Evolutionary conservation across 169 alveolate species (phyloP).

Genomic region (Cryptosporidium meleagridis): DNA sequence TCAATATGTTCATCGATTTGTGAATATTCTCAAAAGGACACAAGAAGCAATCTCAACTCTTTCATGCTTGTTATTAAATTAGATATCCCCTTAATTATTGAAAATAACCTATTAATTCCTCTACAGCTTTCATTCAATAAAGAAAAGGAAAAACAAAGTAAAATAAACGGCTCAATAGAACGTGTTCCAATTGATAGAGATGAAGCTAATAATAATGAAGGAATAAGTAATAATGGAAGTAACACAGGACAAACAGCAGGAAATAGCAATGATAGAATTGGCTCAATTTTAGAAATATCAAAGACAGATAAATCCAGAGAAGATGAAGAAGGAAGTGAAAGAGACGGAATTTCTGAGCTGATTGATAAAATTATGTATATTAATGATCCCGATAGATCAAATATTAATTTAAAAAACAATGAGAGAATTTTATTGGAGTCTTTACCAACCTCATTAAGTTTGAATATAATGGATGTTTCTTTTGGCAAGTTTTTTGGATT

Average conservation of each 20-base stretch:
- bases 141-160: neutral
- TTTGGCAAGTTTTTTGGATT: conserved; percentile 50
- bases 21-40: conserved; percentile 5
- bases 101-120: conserved; percentile 32
- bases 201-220: neutral
- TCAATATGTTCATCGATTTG: conserved; percentile 40
- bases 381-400: neutral
- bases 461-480: conserved; percentile 33
- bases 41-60: neutral
- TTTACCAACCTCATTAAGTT: neutral
- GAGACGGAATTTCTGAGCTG: neutral
- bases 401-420: conserved; percentile 17
- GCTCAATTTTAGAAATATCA: neutral
- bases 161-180: neutral
- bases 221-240: neutral
- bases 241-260: neutral
- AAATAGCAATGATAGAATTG: neutral
- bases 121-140: conserved; percentile 31
- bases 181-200: neutral
- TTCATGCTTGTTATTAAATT: conserved; percentile 15
- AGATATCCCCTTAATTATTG: conserved; percentile 17
- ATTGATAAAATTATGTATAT: neutral
- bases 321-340: conserved; percentile 5
- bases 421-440: conserved; percentile 37
- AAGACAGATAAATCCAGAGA: neutral